Percentiles rank a stretch among this genome's conserved stretches.
Evolutionary conservation across 1,284 basidiomycete species (phyloP).

Genomic region (Apiotrichum akiyoshidainum): DNA sequence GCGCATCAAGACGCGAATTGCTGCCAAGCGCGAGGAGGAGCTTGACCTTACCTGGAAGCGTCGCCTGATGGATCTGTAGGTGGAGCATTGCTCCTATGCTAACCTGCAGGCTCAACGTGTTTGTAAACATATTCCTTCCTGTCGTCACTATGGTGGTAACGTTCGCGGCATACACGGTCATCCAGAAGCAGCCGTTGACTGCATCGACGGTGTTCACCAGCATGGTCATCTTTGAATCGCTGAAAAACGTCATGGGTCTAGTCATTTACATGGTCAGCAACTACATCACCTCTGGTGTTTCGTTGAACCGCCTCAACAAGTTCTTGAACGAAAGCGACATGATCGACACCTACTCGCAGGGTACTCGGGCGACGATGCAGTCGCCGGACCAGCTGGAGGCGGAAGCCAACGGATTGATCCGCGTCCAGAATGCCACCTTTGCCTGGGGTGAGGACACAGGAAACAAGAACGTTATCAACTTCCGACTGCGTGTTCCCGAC

Average conservation of each 20-base stretch:
- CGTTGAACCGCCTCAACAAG: constrained; percentile 54
- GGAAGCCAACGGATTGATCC: constrained; percentile 36
- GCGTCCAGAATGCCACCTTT: constrained; percentile 42
- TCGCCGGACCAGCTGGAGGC: constrained; percentile 36
- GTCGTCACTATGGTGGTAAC: constrained; percentile 65
- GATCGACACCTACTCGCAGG: constrained; percentile 54
- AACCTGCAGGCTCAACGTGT: constrained; percentile 12
- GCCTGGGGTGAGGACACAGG: constrained; percentile 39
- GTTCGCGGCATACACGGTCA: constrained; percentile 60
- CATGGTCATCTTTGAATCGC: constrained; percentile 48
- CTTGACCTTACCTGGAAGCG: constrained; percentile 51
- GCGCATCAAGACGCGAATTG: constrained; percentile 57
- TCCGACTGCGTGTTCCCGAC: constrained; percentile 57
- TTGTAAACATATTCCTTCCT: constrained; percentile 60
- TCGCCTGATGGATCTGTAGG: constrained; percentile 40
- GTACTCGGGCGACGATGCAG: constrained; percentile 21
- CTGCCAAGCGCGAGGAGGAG: constrained; percentile 60
- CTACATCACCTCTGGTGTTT: constrained; percentile 53
- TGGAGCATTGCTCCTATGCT: constrained; percentile 1
- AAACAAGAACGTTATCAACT: constrained; percentile 43
- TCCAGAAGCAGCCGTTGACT: constrained; percentile 54
- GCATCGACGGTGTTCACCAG: constrained; percentile 51
- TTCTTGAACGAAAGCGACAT: constrained; percentile 59
- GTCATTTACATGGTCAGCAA: constrained; percentile 39
- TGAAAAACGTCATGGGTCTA: constrained; percentile 39